phyloP scores from a whole-genome alignment of 2,329 filamentous ascomycete species.

The Fusarium abutilonis region DNA sequence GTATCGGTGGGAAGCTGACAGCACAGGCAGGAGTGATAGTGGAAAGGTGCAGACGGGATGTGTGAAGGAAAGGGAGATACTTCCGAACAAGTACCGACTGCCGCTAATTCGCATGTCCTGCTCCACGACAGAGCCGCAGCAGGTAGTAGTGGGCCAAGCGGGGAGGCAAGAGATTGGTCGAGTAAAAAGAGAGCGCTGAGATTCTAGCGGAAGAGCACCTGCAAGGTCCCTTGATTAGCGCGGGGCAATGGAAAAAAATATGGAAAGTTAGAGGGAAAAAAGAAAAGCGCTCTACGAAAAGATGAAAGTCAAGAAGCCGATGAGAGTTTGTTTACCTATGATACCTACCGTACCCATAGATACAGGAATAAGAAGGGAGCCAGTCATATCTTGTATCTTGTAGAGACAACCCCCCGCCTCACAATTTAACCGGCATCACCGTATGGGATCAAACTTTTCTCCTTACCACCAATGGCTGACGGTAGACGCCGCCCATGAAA shows the following conservation, averaged over 20 bases:
- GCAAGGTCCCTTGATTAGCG: slow-evolving; percentile 40
- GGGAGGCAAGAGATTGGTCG: slow-evolving; percentile 15
- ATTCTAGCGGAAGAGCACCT: slow-evolving; percentile 35
- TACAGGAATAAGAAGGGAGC: background rate
- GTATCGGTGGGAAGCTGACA: background rate
- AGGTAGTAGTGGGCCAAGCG: slow-evolving; percentile 11
- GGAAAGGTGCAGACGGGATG: background rate
- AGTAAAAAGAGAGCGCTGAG: slow-evolving; percentile 7
- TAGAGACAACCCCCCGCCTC: too few relatives aligned
- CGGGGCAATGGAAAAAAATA: slow-evolving; percentile 21
- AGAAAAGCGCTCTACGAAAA: background rate
- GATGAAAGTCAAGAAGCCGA: background rate
- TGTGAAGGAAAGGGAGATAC: background rate
- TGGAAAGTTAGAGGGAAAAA: background rate
- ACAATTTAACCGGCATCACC: background rate
- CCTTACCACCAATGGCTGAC: slow-evolving; percentile 4
- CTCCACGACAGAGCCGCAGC: slow-evolving; percentile 15
- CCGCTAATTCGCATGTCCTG: slow-evolving; percentile 19
- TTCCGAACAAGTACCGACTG: slow-evolving; percentile 2
- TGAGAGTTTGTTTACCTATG: background rate
- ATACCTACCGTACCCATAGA: background rate
- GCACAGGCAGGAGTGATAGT: background rate
- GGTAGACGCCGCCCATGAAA: slow-evolving; percentile 9
- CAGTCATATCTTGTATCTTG: background rate
- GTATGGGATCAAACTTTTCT: slow-evolving; percentile 7